These are phyloP conservation scores for Conidiobolus incongruus DNA, from an alignment of 371 early-diverging fungal genomes.

Conservation along the genomic window DNA sequence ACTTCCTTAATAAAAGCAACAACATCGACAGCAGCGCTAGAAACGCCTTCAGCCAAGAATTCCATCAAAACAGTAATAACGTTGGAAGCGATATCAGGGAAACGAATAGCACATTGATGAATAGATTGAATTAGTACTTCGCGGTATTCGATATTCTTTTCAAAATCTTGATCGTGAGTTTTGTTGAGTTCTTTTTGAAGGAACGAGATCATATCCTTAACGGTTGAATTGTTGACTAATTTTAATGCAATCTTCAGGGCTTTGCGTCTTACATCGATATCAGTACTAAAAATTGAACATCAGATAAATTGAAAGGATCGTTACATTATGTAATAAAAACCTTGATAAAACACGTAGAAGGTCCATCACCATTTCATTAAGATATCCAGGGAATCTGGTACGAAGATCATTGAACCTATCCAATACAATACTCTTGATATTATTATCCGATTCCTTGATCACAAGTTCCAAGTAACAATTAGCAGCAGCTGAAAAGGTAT, in stretches of 20 bases:
- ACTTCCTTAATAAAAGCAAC: constrained; percentile 89
- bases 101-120: constrained; percentile 83
- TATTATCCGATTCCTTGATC: constrained; percentile 87
- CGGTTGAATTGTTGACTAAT: constrained; percentile 73
- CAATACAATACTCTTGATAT: constrained; percentile 88
- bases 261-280: constrained; percentile 85
- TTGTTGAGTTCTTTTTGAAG: constrained; percentile 82
- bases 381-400: constrained; percentile 58
- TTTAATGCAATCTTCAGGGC: constrained; percentile 69
- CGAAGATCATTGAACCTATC: constrained; percentile 70
- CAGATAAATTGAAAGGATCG: background rate
- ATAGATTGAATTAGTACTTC: constrained; percentile 89
- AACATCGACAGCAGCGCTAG: constrained; percentile 84
- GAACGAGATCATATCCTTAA: constrained; percentile 75
- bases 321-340: constrained; percentile 9
- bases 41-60: constrained; percentile 72
- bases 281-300: constrained; percentile 35
- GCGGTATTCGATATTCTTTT: constrained; percentile 81
- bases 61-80: constrained; percentile 89
- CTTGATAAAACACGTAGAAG: constrained; percentile 65
- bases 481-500: constrained; percentile 44
- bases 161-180: constrained; percentile 72
- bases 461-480: constrained; percentile 72
- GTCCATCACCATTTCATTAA: constrained; percentile 86
- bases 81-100: constrained; percentile 81